Base-by-base conservation (phyloP, 208 protist species). In the Trypanosoma conorhini region DNA sequence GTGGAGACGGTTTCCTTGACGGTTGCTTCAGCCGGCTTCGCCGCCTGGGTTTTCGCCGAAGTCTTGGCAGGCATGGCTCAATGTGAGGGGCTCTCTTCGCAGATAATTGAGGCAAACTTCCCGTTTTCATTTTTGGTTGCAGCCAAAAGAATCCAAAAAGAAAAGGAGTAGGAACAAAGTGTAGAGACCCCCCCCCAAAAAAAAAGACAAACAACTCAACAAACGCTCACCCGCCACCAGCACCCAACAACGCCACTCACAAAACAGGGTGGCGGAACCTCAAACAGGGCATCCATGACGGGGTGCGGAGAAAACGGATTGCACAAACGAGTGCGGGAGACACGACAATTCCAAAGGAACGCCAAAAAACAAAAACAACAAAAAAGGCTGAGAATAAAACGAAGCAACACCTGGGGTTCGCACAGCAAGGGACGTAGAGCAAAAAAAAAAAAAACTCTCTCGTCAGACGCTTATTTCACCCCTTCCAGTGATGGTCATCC, bases 311-410 rank as follows among this genome's bases (percentile, higher is more conserved):
- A 13, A 24, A 5, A 57, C 5, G 26, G 5, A 21, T 60, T 35
- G 28, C 28, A 7, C 13, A 35, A 35, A 60, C 40, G n/a, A 40
- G 7, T 35, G n/a, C 33, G 15, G n/a, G 5, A 21, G 21, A 31
- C 33, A 35, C 33, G 31, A n/a, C 17, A 40, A 61, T 22, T 65
- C 28, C 17, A 31, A 2, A 65, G 24, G 19, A 48, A 28, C 8
- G 17, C n/a, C 21, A 54, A 26, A 22, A 51, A 65, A 63, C 21
- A 63, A 22, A 63, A 15, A 63, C 19, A 63, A 63, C 7, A 63
- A 63, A 63, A 48, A 15, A 31, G 24, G 5, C 4, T 7, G 7
- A 38, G 7, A 38, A 2, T 7, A 38, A 38, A 38, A 38, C 5
- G 17, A 46, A 12, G 42, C 42, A 46, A 46, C 42, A 46, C 42